phyloP scores from a whole-genome alignment of 495 filamentous ascomycete species.

The Hypoxylon lienhwacheense region DNA sequence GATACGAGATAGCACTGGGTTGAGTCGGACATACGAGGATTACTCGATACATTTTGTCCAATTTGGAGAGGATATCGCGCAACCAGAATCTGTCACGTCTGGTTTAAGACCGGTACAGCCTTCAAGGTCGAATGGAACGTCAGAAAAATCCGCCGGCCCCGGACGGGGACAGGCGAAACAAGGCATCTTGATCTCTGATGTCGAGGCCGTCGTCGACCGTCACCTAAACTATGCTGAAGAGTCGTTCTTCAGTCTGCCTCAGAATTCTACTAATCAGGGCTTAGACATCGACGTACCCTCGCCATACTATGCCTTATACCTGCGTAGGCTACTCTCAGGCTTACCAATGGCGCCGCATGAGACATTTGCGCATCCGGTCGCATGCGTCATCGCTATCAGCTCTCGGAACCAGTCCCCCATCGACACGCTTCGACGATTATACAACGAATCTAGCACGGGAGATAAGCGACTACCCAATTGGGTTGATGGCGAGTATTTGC shows the following conservation, averaged over 20 bases:
- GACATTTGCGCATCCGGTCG: conserved; percentile 91
- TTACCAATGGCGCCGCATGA: conserved; percentile 78
- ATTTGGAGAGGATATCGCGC: conserved; percentile 62
- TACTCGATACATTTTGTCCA: conserved; percentile 83
- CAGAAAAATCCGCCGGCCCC: conserved; percentile 22
- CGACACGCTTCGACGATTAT: conserved; percentile 79
- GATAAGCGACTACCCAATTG: conserved; percentile 70
- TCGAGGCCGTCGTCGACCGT: conserved; percentile 56
- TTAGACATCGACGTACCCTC: conserved; percentile 49
- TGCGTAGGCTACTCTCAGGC: conserved; percentile 80
- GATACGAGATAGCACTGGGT: conserved; percentile 84
- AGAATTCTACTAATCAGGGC: conserved; percentile 43
- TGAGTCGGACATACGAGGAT: conserved; percentile 81
- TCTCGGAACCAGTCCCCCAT: conserved; percentile 79
- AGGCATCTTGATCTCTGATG: conserved; percentile 39
- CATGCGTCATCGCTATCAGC: conserved; percentile 94
- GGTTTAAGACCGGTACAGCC: conserved; percentile 40
- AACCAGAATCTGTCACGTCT: conserved; percentile 45
- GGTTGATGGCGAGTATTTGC: conserved; percentile 84
- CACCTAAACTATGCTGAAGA: conserved; percentile 57
- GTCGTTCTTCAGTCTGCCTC: conserved; percentile 45
- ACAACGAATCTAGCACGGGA: conserved; percentile 71
- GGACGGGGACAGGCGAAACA: conserved; percentile 12
- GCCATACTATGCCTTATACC: conserved; percentile 77
- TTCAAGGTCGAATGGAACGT: conserved; percentile 33